Evolutionary conservation across 2,329 filamentous ascomycete genomes (phyloP), one percentile per base, ranked within the genome.

Genomic region (Xylaria sp.): DNA sequence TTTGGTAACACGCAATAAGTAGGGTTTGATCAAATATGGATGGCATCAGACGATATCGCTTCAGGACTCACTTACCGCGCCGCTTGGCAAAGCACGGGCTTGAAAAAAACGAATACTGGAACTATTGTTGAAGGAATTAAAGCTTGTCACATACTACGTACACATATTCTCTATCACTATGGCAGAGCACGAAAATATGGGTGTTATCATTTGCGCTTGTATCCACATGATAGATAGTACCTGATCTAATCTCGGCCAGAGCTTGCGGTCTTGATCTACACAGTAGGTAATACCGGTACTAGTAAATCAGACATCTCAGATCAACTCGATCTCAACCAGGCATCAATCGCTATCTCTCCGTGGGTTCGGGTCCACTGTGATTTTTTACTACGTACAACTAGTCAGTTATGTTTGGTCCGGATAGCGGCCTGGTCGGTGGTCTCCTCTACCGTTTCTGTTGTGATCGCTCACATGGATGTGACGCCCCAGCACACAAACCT

Each of bases 21-120:
- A 34, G 29, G 29, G 29, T 34, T 13, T 34, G 29, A 34, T 34
- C 48, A 22, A 37, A 26, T 50, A 56, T 48, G 57, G 44, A 46
- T 45, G 19, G n/a, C 17, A 52, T 54, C 55, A 45, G 45, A 52
- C 48, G 40, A 58, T 52, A 54, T 42, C 42, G 19, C 52, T 50
- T 22, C 16, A 16, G 16, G 7, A 52, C 48, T 52, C 26, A 24
- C 18, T 46, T 22, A 51, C 55, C 56, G 56, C 55, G 56, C 55
- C 50, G 9, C 40, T 38, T 37, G 39, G 29, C 34, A 48, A 54
- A 41, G 48, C 26, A 41, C 20, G 39, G 41, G 45, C 49, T 51
- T 49, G 48, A 44, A 41, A 52, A 44, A 39, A 48, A 2, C 38
- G 18, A 57, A 48, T 49, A 50, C 43, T 40, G 22, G 39, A 18